Evolutionary conservation across 352 stramenopile species (phyloP).

Genomic region (Globisporangium radiosum): DNA sequence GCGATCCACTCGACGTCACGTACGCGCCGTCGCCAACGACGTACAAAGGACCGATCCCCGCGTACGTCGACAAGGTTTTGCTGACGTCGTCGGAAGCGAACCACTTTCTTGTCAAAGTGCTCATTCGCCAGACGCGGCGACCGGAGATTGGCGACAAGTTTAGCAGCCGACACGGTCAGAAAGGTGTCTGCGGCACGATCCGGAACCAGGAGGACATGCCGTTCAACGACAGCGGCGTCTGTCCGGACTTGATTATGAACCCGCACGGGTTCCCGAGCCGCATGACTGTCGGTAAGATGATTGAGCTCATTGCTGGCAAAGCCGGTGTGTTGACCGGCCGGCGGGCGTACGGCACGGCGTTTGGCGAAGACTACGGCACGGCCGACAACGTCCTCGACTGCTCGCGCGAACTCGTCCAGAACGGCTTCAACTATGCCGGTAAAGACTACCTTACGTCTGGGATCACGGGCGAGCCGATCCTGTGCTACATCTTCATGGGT

Average conservation of each 20-base stretch:
- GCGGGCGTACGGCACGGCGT: conserved; percentile 97
- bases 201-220: conserved; percentile 96
- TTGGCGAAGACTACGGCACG: conserved; percentile 97
- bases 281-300: conserved; percentile 99
- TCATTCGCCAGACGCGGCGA: conserved; percentile 93
- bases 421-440: conserved; percentile 98
- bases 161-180: conserved; percentile 98
- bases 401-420: conserved; percentile 91
- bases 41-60: conserved; percentile 94
- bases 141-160: conserved; percentile 99
- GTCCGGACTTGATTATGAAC: conserved; percentile 99
- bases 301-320: conserved; percentile 98
- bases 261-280: conserved; percentile 99
- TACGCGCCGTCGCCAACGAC: conserved; percentile 87
- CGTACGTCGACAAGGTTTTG: conserved; percentile 98
- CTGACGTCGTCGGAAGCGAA: conserved; percentile 98
- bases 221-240: conserved; percentile 98
- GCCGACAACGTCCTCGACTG: conserved; percentile 91
- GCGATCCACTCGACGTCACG: conserved; percentile 66
- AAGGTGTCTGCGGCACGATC: conserved; percentile 98
- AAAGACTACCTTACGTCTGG: conserved; percentile 96
- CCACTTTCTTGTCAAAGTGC: conserved; percentile 97
- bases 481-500: conserved; percentile 99
- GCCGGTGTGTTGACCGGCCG: conserved; percentile 94
- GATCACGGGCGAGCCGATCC: conserved; percentile 95